Evolutionary conservation across 495 filamentous ascomycete genomes (phyloP).

Genomic region (Friedmanniomyces simplex): DNA sequence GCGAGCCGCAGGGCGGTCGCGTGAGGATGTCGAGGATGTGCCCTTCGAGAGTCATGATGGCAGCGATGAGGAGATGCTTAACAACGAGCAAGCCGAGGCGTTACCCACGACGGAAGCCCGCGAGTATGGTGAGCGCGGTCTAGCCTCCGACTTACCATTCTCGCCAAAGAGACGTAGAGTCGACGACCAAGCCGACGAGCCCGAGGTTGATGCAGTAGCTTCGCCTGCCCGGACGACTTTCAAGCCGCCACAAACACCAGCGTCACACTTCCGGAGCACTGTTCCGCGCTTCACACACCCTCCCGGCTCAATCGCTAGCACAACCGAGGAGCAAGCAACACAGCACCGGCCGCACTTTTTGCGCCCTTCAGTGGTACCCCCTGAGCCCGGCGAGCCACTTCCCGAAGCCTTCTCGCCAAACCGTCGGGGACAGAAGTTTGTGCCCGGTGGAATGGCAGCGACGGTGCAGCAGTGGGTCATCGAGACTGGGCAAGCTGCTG

Average conservation of each 20-base stretch:
- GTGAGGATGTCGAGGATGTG: constrained; percentile 5
- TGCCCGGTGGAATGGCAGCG: constrained; percentile 31
- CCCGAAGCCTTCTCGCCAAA: constrained; percentile 34
- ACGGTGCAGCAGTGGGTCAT: constrained; percentile 31
- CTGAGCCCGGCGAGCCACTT: constrained; percentile 15
- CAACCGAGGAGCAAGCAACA: neutral
- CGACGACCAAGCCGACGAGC: neutral
- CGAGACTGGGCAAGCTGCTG: constrained; percentile 25
- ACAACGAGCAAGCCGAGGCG: neutral
- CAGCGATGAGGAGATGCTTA: constrained; percentile 16
- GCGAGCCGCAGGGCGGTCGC: neutral
- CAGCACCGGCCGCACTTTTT: constrained; percentile 10
- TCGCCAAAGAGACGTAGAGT: constrained; percentile 15
- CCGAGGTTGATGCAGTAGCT: neutral
- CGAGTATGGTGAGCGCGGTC: neutral
- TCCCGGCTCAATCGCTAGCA: neutral
- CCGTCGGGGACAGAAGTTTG: constrained; percentile 30
- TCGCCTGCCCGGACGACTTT: neutral
- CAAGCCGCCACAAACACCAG: neutral
- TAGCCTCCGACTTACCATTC: neutral
- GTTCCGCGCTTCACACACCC: neutral
- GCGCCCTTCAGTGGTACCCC: constrained; percentile 3
- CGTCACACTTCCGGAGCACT: neutral
- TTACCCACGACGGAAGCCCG: neutral
- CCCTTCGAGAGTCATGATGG: neutral